Base-by-base conservation (phyloP, 345 rosid species). In the Sonneratia alba region DNA sequence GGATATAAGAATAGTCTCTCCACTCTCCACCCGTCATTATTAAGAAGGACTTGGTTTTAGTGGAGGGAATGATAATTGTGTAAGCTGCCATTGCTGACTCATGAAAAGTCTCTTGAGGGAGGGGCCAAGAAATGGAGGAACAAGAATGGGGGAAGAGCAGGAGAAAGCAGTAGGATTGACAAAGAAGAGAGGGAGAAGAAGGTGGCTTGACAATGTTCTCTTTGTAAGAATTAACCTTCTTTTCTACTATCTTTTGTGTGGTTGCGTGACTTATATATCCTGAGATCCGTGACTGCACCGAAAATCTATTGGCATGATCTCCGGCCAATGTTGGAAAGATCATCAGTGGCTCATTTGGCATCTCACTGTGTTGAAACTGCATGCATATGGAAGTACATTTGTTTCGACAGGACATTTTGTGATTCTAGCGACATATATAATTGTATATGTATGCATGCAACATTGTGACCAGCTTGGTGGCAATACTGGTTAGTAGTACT, bases 1-100 rank as follows among this genome's bases (percentile, higher is more conserved):
- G 27, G 32, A 10, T 62, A 27, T 13, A 62, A 27, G 19, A 62
- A 19, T 61, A 34, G 24, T 27, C 19, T 47, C 51, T 27, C 36
- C 32, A 13, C 19, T n/a, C 6, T 62, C 27, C 16, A 62, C 9
- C 51, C 15, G 11, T 47, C 9, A 47, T 13, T 47, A 3, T 24
- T 2, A n/a, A 27, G 27, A 27, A 34, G 21, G 59, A 21, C 59
- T 53, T 53, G 59, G 22, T 62, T 62, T 27, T 37, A 62, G 13
- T 14, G 38, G 38, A 62, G 38, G 38, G 38, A 62, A 34, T 10
- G 37, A 62, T 27, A 62, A 4, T 27, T 27, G 1, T 62, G 66
- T 62, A 62, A n/a, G 66, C 66, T 27, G 66, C 38, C 66, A 62
- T 62, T 27, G 19, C 66, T 62, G 66, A 62, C 38, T 24, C 4